phyloP scores from a whole-genome alignment of 192 early-diverging fungal genomes.

The Backusella psychrophila region DNA sequence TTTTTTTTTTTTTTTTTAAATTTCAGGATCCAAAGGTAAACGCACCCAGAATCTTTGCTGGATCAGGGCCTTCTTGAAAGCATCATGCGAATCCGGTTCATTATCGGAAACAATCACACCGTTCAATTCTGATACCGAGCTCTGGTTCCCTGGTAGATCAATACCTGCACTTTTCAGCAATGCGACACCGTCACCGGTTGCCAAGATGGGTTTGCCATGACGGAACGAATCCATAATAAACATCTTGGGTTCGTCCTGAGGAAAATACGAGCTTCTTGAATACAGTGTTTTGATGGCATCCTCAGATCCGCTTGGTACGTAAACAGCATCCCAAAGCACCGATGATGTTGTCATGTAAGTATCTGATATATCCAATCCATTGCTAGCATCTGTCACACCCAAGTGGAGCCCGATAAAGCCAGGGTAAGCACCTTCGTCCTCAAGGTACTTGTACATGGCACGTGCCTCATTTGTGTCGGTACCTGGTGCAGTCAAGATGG shows the following conservation, averaged over 20 bases:
- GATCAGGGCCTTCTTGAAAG: conserved; percentile 6
- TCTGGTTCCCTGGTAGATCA: background rate
- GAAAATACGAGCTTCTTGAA: background rate
- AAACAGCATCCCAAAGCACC: conserved; percentile 25
- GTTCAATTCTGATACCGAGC: background rate
- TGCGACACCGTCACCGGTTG: conserved; percentile 6
- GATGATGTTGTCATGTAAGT: conserved; percentile 21
- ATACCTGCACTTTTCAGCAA: conserved; percentile 15
- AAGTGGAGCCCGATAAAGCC: conserved; percentile 6
- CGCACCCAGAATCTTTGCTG: conserved; percentile 18
- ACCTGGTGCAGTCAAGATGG: conserved; percentile 22
- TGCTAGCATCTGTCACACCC: background rate
- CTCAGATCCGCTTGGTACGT: conserved; percentile 17
- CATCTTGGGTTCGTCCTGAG: conserved; percentile 17
- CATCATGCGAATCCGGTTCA: background rate
- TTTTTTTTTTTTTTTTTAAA: background rate
- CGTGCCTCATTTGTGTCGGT: conserved; percentile 13
- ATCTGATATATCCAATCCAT: background rate
- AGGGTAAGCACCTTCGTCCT: conserved; percentile 15
- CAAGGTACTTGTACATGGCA: conserved; percentile 15
- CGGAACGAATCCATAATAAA: conserved; percentile 20
- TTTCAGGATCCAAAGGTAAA: conserved; percentile 12
- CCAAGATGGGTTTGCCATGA: conserved; percentile 25
- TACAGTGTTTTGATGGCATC: conserved; percentile 4
- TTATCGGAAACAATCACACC: conserved; percentile 3